phyloP scores from a whole-genome alignment of 169 alveolate species.

The Plasmodium fragile region DNA sequence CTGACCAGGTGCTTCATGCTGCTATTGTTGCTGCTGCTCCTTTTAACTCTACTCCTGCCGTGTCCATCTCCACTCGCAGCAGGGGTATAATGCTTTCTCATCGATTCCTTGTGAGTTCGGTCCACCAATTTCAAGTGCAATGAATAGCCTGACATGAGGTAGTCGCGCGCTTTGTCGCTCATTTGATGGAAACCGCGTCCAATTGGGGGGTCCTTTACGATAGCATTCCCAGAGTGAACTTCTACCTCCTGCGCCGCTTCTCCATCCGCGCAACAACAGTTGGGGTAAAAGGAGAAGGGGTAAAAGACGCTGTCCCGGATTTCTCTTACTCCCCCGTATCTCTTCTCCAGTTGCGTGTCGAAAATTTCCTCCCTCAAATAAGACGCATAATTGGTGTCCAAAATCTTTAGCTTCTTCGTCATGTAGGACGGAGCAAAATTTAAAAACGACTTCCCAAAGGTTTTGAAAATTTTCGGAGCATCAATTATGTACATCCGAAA shows the following conservation, averaged over 20 bases:
- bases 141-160: conserved; percentile 47
- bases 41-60: not conserved
- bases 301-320: conserved; percentile 64
- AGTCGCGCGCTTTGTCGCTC: conserved; percentile 13
- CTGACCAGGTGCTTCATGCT: not conserved
- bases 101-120: not conserved
- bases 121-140: conserved; percentile 43
- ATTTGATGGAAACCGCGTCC: not conserved
- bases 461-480: conserved; percentile 78
- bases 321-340: conserved; percentile 78
- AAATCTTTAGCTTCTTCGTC: conserved; percentile 76
- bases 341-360: conserved; percentile 77
- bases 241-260: not conserved
- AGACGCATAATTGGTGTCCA: conserved; percentile 59
- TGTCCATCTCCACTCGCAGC: not conserved
- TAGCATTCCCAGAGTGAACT: not conserved
- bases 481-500: conserved; percentile 77
- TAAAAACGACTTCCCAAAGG: conserved; percentile 76
- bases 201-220: not conserved
- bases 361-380: conserved; percentile 61
- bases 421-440: conserved; percentile 76
- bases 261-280: conserved; percentile 8
- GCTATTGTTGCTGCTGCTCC: conserved; percentile 1
- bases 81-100: not conserved
- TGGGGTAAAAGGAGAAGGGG: conserved; percentile 79